phyloP scores from a whole-genome alignment of 305 asterid genomes.

The Solanum aculeatissimum region DNA sequence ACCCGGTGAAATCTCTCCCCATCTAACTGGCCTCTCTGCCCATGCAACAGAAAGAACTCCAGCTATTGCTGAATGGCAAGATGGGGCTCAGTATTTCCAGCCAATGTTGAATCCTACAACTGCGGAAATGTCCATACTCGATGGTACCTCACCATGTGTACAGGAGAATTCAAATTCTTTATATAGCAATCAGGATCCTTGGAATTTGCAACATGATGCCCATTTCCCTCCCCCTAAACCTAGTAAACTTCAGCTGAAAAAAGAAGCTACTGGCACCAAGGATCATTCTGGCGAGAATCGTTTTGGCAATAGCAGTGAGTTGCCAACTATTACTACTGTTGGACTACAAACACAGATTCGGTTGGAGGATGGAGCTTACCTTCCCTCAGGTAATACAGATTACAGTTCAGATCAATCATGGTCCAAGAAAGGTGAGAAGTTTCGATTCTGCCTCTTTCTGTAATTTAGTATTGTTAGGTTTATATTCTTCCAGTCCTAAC shows the following conservation, averaged over 20 bases:
- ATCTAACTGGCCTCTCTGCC: not conserved
- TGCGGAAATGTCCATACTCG: not conserved
- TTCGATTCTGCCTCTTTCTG: not conserved
- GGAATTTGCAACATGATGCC: slow-evolving; percentile 45
- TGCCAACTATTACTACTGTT: slow-evolving; percentile 15
- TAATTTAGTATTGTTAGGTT: not conserved
- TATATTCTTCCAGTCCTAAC: not conserved
- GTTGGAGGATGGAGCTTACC: slow-evolving; percentile 20
- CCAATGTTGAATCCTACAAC: not conserved
- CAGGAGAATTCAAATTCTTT: slow-evolving; percentile 36
- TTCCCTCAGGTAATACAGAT: slow-evolving; percentile 31
- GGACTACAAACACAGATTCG: slow-evolving; percentile 23
- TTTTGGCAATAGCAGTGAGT: slow-evolving; percentile 15
- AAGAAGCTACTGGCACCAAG: slow-evolving; percentile 32
- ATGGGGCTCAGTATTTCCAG: not conserved
- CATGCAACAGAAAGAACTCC: not conserved
- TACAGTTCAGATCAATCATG: slow-evolving; percentile 21
- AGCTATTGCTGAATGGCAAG: not conserved
- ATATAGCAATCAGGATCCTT: slow-evolving; percentile 54
- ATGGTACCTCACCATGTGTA: slow-evolving; percentile 7
- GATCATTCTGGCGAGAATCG: slow-evolving; percentile 21
- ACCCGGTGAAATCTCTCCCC: not conserved
- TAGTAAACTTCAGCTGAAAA: slow-evolving; percentile 40
- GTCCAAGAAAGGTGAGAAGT: slow-evolving; percentile 45
- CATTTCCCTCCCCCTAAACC: slow-evolving; percentile 67